Conservation (phyloP, 2,329 filamentous ascomycete species). For the Aspergillus luchuensis region DNA sequence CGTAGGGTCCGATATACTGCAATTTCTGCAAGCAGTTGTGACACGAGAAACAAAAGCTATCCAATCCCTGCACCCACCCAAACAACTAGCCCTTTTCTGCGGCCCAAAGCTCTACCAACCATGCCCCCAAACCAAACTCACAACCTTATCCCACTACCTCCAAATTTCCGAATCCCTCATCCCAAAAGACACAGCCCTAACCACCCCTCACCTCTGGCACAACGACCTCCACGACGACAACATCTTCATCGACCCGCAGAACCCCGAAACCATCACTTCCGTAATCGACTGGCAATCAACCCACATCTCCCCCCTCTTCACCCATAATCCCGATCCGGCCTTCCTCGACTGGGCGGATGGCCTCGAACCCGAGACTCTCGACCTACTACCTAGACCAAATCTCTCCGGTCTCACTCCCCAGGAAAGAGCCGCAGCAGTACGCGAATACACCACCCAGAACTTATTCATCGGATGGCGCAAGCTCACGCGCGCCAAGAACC, state of each 20-base stretch:
- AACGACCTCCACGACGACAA: slow-evolving; percentile 35
- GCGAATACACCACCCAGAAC: slow-evolving; percentile 29
- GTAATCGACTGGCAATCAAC: slow-evolving; percentile 39
- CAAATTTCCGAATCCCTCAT: slow-evolving; percentile 27
- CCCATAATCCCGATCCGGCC: slow-evolving; percentile 29
- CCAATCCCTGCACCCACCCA: slow-evolving; percentile 25
- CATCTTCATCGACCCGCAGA: slow-evolving; percentile 35
- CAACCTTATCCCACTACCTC: slow-evolving; percentile 27
- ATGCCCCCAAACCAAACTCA: slow-evolving; percentile 27
- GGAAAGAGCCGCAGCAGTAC: slow-evolving; percentile 28
- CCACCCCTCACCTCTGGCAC: slow-evolving; percentile 31
- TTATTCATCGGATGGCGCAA: slow-evolving; percentile 32
- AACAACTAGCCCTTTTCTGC: slow-evolving; percentile 32
- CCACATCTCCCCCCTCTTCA: slow-evolving; percentile 33
- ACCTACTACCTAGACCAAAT: slow-evolving; percentile 24
- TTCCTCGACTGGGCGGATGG: slow-evolving; percentile 32
- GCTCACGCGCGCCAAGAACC: slow-evolving; percentile 31
- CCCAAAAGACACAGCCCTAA: slow-evolving; percentile 26
- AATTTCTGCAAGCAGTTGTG: slow-evolving; percentile 29
- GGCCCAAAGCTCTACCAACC: slow-evolving; percentile 32
- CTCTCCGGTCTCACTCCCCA: slow-evolving; percentile 28
- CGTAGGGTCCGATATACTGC: slow-evolving; percentile 27
- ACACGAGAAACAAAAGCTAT: slow-evolving; percentile 29
- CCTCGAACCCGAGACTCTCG: slow-evolving; percentile 31
- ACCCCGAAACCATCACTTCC: slow-evolving; percentile 28